Evolutionary conservation across 2,329 filamentous ascomycete species (phyloP), one percentile per base, ranked within the genome.

Genomic region (Trichothecium sympodiale): DNA sequence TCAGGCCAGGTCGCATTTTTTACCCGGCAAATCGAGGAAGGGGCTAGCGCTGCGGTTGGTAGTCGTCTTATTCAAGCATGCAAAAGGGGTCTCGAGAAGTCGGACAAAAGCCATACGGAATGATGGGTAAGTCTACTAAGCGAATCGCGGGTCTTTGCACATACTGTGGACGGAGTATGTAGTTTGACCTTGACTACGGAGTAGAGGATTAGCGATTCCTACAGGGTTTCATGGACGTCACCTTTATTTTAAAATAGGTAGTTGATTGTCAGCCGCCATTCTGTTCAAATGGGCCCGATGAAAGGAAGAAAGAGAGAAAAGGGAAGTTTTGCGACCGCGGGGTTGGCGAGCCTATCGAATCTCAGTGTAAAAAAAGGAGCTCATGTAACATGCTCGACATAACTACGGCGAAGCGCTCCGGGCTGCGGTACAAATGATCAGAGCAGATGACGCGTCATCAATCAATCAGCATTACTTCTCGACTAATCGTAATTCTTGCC

Each of bases 331-430:
- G n/a, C n/a, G n/a, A n/a, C 75, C 12, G 63, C 77, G 14, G 74
- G 74, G 2, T 59, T 76, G 33, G 73, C 74, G 0, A 71, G 69
- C 40, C 48, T 79, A 39, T 67, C 70, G 4, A 76, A 77, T 38
- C 51, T 74, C 14, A 61, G 57, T 18, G 61, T 61, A 15, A 62
- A n/a, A 72, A 31, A 52, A 53, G 14, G 55, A 60, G 20, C 50
- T 76, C 48, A 61, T 61, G 43, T 49, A 61, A 3, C 45, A 59
- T 27, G 68, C 75, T 12, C 63, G 61, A 33, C 58, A 66, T 38
- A 68, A 69, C 44, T 78, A 79, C 48, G 65, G 65, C 7, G 50
- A 59, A 18, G 72, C 73, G 2, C 52, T 80, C 27, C 64, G 62
- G 29, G 57, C 64, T 36, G 67, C 64, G 3, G 58, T 61, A 5